Percentiles rank a stretch among this genome's conserved stretches.
Conservation (phyloP, 2,329 filamentous ascomycete species). For the Grosmannia penicillata region DNA sequence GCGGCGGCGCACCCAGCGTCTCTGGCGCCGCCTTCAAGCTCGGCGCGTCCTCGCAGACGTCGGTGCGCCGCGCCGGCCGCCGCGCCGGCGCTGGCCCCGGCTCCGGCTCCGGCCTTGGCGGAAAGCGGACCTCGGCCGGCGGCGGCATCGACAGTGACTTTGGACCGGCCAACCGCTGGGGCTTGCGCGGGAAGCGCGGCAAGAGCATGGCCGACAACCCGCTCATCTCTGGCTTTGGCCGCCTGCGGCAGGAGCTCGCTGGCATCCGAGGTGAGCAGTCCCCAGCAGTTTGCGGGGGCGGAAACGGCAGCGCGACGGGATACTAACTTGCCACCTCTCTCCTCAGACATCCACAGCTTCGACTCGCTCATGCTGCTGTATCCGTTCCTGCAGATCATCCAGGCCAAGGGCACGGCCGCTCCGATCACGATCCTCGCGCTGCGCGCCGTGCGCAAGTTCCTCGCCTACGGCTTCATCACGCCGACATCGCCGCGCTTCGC, state of each 20-base stretch:
- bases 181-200: slow-evolving; percentile 82
- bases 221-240: slow-evolving; percentile 86
- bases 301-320: no score
- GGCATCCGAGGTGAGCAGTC: slow-evolving; percentile 55
- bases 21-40: slow-evolving; percentile 18
- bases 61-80: slow-evolving; percentile 3
- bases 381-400: slow-evolving; percentile 91
- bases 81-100: background rate
- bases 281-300: background rate
- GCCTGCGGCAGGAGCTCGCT: slow-evolving; percentile 74
- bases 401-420: slow-evolving; percentile 88
- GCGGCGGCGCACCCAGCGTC: slow-evolving; percentile 48
- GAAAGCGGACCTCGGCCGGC: no score
- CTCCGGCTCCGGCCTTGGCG: no score
- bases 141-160: slow-evolving; percentile 22
- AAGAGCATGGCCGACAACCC: slow-evolving; percentile 97
- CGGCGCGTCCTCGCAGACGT: slow-evolving; percentile 1
- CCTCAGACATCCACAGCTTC: slow-evolving; percentile 75
- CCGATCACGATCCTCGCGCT: slow-evolving; percentile 91
- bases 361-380: slow-evolving; percentile 81
- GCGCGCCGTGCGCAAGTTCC: slow-evolving; percentile 88
- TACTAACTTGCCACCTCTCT: no score
- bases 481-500: slow-evolving; percentile 73
- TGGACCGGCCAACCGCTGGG: slow-evolving; percentile 72
- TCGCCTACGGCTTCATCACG: slow-evolving; percentile 85